Evolutionary conservation across 2,329 filamentous ascomycete genomes (phyloP).

Genomic region (Epichloe gansuensis): DNA sequence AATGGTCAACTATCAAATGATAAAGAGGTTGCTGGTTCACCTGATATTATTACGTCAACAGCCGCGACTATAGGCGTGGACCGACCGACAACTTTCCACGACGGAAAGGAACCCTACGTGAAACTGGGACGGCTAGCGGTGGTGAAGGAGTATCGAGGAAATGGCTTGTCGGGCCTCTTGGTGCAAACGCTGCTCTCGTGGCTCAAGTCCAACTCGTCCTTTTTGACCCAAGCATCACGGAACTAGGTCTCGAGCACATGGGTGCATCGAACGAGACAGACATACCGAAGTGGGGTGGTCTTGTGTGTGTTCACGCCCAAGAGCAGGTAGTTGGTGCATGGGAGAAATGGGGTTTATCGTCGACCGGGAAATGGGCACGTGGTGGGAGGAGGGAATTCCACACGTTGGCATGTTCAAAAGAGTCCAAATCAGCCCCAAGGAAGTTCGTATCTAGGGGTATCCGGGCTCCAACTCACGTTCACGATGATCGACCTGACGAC

Average conservation of each 20-base stretch:
- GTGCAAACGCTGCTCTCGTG: conserved; percentile 58
- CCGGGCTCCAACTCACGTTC: background rate
- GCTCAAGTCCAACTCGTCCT: conserved; percentile 47
- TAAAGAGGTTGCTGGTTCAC: conserved; percentile 6
- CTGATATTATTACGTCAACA: conserved; percentile 1
- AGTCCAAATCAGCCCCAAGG: conserved; percentile 23
- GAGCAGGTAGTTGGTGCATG: conserved; percentile 52
- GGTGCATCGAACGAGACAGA: conserved; percentile 25
- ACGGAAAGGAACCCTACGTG: conserved; percentile 62
- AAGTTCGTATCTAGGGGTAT: conserved; percentile 12
- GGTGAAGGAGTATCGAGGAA: conserved; percentile 49
- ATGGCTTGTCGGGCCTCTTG: conserved; percentile 52
- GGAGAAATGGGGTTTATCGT: conserved; percentile 55
- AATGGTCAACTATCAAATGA: conserved; percentile 26
- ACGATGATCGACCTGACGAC: background rate
- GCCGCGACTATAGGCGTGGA: conserved; percentile 21
- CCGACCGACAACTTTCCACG: conserved; percentile 38
- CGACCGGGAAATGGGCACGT: conserved; percentile 62
- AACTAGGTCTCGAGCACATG: conserved; percentile 31
- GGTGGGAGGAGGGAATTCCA: conserved; percentile 73
- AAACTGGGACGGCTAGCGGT: conserved; percentile 74
- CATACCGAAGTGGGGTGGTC: conserved; percentile 56
- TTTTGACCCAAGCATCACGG: conserved; percentile 39
- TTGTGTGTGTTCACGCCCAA: conserved; percentile 74
- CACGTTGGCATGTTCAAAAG: conserved; percentile 73